Conservation (phyloP, 2,329 filamentous ascomycete genomes). For the Pseudocercospora musae region DNA sequence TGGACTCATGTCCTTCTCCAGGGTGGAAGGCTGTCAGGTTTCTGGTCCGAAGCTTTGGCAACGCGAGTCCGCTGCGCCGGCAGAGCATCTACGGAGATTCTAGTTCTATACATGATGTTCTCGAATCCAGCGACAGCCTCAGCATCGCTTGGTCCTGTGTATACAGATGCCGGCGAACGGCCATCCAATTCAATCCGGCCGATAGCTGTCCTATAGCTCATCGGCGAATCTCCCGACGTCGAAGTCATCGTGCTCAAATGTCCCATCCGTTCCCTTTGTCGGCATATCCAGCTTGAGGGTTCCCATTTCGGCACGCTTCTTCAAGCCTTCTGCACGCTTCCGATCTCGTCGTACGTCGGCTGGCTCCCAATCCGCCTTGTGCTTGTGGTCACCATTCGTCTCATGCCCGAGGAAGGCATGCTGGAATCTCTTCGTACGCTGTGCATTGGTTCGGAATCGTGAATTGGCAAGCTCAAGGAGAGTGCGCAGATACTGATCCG, state of each 20-base stretch:
- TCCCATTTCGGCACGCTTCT: constrained; percentile 31
- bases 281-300: background rate
- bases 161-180: background rate
- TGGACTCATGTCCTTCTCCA: background rate
- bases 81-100: background rate
- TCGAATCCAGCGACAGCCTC: background rate
- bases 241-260: constrained; percentile 2
- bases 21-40: background rate
- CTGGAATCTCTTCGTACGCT: constrained; percentile 65
- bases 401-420: constrained; percentile 45
- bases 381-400: constrained; percentile 31
- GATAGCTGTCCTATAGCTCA: background rate
- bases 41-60: background rate
- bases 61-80: background rate
- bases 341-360: constrained; percentile 37
- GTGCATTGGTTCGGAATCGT: constrained; percentile 66
- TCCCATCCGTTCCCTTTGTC: background rate
- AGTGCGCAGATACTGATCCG: constrained; percentile 63
- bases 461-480: constrained; percentile 71
- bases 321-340: constrained; percentile 48
- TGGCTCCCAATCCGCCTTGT: constrained; percentile 38
- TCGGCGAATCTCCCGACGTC: background rate
- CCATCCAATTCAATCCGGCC: background rate
- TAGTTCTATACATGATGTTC: background rate
- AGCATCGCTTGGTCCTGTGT: background rate